Percentiles rank a stretch among this genome's conserved stretches.
These are phyloP conservation scores for Aspergillus fructus DNA, from an alignment of 2,329 filamentous ascomycete genomes.

Conservation along the genomic window DNA sequence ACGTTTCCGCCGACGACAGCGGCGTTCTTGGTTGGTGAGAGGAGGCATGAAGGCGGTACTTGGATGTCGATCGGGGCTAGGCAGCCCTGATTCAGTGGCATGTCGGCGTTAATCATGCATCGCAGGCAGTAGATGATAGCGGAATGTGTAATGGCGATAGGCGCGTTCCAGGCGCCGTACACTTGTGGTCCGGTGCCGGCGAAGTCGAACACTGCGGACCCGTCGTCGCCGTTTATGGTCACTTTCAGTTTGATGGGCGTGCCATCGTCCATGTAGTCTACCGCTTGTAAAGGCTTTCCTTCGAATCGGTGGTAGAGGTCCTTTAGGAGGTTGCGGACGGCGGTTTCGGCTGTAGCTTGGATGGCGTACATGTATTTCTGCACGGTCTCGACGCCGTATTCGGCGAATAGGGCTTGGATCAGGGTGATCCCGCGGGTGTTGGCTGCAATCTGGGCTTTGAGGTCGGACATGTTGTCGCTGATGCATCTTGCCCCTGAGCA, in stretches of 20 bases:
- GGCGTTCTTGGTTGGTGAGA: constrained; percentile 72
- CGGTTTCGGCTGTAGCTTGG: constrained; percentile 74
- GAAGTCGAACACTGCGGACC: constrained; percentile 77
- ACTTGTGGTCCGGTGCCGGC: constrained; percentile 76
- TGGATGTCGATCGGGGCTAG: constrained; percentile 72
- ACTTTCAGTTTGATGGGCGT: constrained; percentile 73
- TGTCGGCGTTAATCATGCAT: constrained; percentile 76
- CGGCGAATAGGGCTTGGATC: constrained; percentile 71
- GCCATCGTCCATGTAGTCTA: constrained; percentile 86
- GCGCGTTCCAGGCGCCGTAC: constrained; percentile 77
- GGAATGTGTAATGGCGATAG: constrained; percentile 76
- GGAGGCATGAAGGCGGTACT: constrained; percentile 68
- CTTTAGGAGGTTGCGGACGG: constrained; percentile 72
- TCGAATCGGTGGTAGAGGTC: constrained; percentile 68
- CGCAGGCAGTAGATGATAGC: constrained; percentile 85
- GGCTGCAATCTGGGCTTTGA: constrained; percentile 83
- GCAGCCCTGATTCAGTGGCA: constrained; percentile 84
- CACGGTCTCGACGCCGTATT: constrained; percentile 75
- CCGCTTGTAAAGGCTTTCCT: constrained; percentile 68
- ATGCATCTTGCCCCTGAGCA: constrained; percentile 78
- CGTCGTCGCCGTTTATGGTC: constrained; percentile 70
- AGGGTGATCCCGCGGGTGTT: constrained; percentile 83
- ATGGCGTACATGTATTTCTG: constrained; percentile 83
- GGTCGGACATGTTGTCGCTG: constrained; percentile 79
- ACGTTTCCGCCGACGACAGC: constrained; percentile 84